Base-by-base conservation (phyloP, 164 flowering plant species). In the Tinospora cordifolia region DNA sequence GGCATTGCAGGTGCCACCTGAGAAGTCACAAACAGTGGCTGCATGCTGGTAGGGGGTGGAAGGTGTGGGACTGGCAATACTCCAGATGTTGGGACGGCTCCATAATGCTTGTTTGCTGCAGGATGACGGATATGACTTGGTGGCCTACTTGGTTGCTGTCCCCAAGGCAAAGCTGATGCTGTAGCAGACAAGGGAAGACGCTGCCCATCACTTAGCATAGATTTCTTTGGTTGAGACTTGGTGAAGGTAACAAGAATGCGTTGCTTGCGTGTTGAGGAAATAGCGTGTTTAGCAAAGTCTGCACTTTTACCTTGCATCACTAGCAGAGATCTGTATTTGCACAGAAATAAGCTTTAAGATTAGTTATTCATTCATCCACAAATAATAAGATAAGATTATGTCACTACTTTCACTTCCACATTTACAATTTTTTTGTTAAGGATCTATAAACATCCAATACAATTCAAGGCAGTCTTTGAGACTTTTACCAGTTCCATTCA, bases 231-330 rank as follows among this genome's bases (percentile, higher is more conserved):
- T 40, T 74, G 90, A 60, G 81, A 84, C 72, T 88, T 90, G 39
- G 84, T 78, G 70, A 92, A 83, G 40, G 94, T 89, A 62, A 90
- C 79, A 47, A 92, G 85, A 21, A 88, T 81, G 1, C 98, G 86
- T 44, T 89, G 92, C 71, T 87, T 92, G 38, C 87, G 82, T 54
- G 79, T 26, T 57, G 90, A 80, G 19, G 91, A 80, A 63, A 90
- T 83, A 26, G 98, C 96, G 75, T 87, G 89, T 66, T 79, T 87
- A 8, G 93, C 84, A 62, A 87, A 72, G 71, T 92, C 96, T 46
- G 94, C 73, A 26, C 90, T 89, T 75, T 77, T 90, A 62, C 96
- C 96, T 87, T 92, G 83, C 84, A 90, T 76, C 58, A 78, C 72
- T 60, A 92, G 87, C 69, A 89, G 80, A 63, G 94, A 87, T 68